Evolutionary conservation across 176 grass and related monocot species (phyloP).

Genomic region (Zoysia pacifica): DNA sequence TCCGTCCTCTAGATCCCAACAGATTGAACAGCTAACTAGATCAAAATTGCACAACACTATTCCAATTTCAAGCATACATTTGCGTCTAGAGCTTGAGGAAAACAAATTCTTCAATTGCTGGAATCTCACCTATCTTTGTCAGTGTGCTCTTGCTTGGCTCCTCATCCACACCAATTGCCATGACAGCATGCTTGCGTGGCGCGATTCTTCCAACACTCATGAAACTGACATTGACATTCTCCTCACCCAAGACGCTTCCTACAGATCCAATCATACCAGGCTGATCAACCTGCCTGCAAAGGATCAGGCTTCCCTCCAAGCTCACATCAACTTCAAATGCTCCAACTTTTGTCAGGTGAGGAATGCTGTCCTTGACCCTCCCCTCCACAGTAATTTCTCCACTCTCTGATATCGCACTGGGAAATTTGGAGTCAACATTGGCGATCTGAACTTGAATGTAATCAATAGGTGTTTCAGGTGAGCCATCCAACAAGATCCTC

Average conservation of each 20-base stretch:
- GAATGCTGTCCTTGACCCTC: slow-evolving; percentile 72
- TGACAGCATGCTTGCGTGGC: slow-evolving; percentile 72
- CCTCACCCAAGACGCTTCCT: slow-evolving; percentile 65
- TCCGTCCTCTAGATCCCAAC: slow-evolving; percentile 19
- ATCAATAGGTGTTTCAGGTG: slow-evolving; percentile 69
- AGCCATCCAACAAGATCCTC: slow-evolving; percentile 67
- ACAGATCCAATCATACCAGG: slow-evolving; percentile 85
- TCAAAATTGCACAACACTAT: slow-evolving; percentile 51
- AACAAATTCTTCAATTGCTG: slow-evolving; percentile 82
- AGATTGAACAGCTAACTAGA: slow-evolving; percentile 46
- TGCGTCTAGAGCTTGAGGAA: slow-evolving; percentile 74
- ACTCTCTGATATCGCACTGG: slow-evolving; percentile 56
- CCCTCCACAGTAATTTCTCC: slow-evolving; percentile 73
- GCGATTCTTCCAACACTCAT: slow-evolving; percentile 80
- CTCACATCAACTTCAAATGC: slow-evolving; percentile 80
- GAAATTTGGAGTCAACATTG: slow-evolving; percentile 75
- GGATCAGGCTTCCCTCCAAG: slow-evolving; percentile 85
- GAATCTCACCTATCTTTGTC: slow-evolving; percentile 75
- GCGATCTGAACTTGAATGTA: slow-evolving; percentile 79
- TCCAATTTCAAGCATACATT: slow-evolving; percentile 31
- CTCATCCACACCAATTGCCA: slow-evolving; percentile 85
- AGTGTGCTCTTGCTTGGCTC: slow-evolving; percentile 59
- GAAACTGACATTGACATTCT: slow-evolving; percentile 90
- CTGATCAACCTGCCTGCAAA: slow-evolving; percentile 84
- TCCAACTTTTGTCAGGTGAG: slow-evolving; percentile 79